These are phyloP conservation scores for Candida argentea DNA, from an alignment of 805 yeast genomes.

Conservation along the genomic window DNA sequence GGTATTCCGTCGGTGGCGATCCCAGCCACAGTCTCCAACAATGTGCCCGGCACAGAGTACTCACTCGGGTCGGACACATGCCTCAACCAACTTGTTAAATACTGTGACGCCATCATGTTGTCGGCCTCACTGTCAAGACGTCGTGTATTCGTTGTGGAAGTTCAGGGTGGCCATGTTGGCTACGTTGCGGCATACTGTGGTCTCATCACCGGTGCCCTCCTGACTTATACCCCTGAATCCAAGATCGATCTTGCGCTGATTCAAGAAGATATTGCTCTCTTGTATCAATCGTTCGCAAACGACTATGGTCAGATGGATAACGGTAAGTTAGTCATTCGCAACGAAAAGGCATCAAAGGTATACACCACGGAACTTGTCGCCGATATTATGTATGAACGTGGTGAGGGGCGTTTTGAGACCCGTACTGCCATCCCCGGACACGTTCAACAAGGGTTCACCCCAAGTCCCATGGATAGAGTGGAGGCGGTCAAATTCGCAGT, in stretches of 20 bases:
- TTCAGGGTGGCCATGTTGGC: conserved; percentile 82
- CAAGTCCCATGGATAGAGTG: conserved; percentile 70
- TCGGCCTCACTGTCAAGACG: conserved; percentile 71
- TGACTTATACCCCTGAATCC: conserved; percentile 70
- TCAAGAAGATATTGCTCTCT: conserved; percentile 53
- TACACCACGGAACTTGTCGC: conserved; percentile 59
- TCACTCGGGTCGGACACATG: conserved; percentile 72
- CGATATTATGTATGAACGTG: conserved; percentile 56
- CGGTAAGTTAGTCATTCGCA: conserved; percentile 62
- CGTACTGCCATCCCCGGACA: conserved; percentile 81
- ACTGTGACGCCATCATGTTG: conserved; percentile 73
- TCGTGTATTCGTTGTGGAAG: conserved; percentile 72
- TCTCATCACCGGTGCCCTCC: conserved; percentile 62
- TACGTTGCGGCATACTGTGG: conserved; percentile 63
- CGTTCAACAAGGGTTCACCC: conserved; percentile 76
- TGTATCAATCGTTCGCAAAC: conserved; percentile 48
- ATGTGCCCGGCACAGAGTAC: conserved; percentile 76
- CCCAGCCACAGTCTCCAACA: conserved; percentile 74
- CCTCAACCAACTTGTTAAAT: conserved; percentile 56
- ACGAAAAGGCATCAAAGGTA: conserved; percentile 60
- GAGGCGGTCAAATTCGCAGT: conserved; percentile 65
- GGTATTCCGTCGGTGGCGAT: conserved; percentile 68
- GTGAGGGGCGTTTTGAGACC: conserved; percentile 59
- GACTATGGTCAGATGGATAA: conserved; percentile 57
- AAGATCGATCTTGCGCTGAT: conserved; percentile 50